phyloP scores from a whole-genome alignment of 352 stramenopile genomes.

The Phytophthora constricta region DNA sequence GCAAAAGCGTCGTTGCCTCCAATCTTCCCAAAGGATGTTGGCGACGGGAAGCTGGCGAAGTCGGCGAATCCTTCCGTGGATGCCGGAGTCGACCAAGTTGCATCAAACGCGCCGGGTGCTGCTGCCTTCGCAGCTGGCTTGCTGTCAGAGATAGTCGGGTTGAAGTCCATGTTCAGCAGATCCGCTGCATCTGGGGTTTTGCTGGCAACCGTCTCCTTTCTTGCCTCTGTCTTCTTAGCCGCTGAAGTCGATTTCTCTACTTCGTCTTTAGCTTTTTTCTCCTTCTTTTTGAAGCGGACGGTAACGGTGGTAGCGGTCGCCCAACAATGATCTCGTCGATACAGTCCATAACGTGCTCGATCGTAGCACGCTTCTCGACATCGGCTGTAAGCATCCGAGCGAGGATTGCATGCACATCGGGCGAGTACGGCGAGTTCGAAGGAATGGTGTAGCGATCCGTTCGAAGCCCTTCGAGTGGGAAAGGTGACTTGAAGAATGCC shows the following conservation, averaged over 20 bases:
- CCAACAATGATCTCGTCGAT: slow-evolving; percentile 69
- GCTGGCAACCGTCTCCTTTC: slow-evolving; percentile 59
- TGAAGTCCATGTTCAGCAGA: slow-evolving; percentile 76
- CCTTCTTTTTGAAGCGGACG: slow-evolving; percentile 33
- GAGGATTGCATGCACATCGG: slow-evolving; percentile 89
- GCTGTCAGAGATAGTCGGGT: slow-evolving; percentile 52
- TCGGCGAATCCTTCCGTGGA: slow-evolving; percentile 55
- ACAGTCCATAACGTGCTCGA: slow-evolving; percentile 93
- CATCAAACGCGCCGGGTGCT: slow-evolving; percentile 25
- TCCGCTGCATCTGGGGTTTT: slow-evolving; percentile 47
- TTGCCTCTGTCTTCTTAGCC: slow-evolving; percentile 59
- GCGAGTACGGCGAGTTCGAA: slow-evolving; percentile 89
- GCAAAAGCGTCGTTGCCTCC: slow-evolving; percentile 25
- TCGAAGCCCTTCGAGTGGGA: slow-evolving; percentile 94
- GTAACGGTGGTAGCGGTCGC: slow-evolving; percentile 47
- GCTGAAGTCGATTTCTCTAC: slow-evolving; percentile 10
- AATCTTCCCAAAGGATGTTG: slow-evolving; percentile 30
- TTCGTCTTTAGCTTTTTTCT: slow-evolving; percentile 27
- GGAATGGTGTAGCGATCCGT: slow-evolving; percentile 95
- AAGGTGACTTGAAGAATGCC: slow-evolving; percentile 96
- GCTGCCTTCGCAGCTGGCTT: slow-evolving; percentile 25
- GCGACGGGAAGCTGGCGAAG: slow-evolving; percentile 69
- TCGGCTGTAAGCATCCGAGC: slow-evolving; percentile 92
- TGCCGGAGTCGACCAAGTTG: slow-evolving; percentile 23
- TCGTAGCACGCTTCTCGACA: slow-evolving; percentile 89